Evolutionary conservation across 2,329 filamentous ascomycete species (phyloP).

Genomic region (Cladosporium sp.): DNA sequence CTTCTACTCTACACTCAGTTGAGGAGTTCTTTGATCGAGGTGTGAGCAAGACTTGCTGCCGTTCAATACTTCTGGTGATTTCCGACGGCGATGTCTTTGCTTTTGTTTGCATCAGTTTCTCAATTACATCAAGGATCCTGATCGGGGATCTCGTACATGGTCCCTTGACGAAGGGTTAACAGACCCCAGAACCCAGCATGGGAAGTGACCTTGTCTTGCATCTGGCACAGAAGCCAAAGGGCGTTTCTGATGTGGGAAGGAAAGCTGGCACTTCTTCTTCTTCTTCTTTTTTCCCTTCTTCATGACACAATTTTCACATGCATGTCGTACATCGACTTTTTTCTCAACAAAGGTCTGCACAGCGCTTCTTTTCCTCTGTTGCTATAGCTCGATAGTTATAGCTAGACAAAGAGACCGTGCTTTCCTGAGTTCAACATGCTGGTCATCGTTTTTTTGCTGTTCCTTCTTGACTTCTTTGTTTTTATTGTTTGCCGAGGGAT

Average conservation of each 20-base stretch:
- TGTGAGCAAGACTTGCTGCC: constrained; percentile 5
- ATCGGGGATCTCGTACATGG: background rate
- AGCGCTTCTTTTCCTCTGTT: background rate
- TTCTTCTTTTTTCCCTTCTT: constrained; percentile 9
- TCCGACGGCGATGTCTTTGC: constrained; percentile 10
- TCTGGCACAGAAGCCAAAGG: constrained; percentile 6
- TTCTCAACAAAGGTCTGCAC: background rate
- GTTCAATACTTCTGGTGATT: background rate
- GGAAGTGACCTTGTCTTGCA: constrained; percentile 2
- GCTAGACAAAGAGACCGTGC: no score
- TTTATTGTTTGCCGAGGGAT: no score
- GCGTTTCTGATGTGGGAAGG: constrained; percentile 8
- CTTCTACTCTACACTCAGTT: background rate
- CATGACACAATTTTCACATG: constrained; percentile 8
- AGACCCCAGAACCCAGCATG: constrained; percentile 10
- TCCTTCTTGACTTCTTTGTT: background rate
- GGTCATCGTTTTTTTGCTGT: background rate
- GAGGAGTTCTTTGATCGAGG: constrained; percentile 3
- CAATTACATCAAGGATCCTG: background rate
- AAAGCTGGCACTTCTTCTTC: background rate
- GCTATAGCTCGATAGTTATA: constrained; percentile 1
- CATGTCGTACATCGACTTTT: background rate
- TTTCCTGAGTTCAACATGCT: no score
- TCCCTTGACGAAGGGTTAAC: background rate
- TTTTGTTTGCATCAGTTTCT: constrained; percentile 2